Base-by-base conservation (phyloP, 176 grass and related monocot species). In the Saccharum officinarum region DNA sequence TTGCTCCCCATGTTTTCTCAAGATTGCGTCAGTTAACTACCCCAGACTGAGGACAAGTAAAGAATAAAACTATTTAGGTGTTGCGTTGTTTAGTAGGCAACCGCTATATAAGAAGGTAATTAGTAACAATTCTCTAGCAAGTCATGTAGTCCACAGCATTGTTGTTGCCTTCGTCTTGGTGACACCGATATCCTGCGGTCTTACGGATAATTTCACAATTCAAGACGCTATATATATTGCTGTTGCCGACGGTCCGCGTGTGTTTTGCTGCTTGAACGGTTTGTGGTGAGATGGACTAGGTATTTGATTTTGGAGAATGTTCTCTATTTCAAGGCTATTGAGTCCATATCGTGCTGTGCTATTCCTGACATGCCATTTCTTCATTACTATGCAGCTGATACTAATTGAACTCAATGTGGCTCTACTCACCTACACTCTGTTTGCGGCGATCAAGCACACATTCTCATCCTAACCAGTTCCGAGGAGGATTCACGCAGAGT, bases 381-480 rank as follows among this genome's bases (percentile, higher is more conserved):
- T 26, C 8, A 39, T 46, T 18, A 18, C 47, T 28, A 4, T 18
- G 50, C 88, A 90, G 88, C 14, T 61, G 0, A 73, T 46, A 67
- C 20, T 28, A 15, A 28, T 67, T 31, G 2, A 41, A 71, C 30
- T 67, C 28, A 20, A 98, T 98, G 87, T 52, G 86, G 69, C 67
- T 88, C 23, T 88, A 87, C 83, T 85, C 92, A 22, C 54, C 73
- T 65, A 25, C 84, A 41, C 5, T 82, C 18, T 62, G 71, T 69
- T 83, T 84, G 77, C 71, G 76, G 50, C 71, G 63, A 80, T 76
- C 89, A 66, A 83, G 52, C 64, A 85, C 92, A 80, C 82, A 73
- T 23, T 75, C 78, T 26, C 77, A 65, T 69, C 69, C 69, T n/a
- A 90, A 70, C 54, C 73, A 81, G 69, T 88, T 89, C 44, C 89